Percentiles rank a stretch among this genome's conserved stretches.
Evolutionary conservation across 2,329 filamentous ascomycete genomes (phyloP).

Genomic region (Sporothrix euskadiensis): DNA sequence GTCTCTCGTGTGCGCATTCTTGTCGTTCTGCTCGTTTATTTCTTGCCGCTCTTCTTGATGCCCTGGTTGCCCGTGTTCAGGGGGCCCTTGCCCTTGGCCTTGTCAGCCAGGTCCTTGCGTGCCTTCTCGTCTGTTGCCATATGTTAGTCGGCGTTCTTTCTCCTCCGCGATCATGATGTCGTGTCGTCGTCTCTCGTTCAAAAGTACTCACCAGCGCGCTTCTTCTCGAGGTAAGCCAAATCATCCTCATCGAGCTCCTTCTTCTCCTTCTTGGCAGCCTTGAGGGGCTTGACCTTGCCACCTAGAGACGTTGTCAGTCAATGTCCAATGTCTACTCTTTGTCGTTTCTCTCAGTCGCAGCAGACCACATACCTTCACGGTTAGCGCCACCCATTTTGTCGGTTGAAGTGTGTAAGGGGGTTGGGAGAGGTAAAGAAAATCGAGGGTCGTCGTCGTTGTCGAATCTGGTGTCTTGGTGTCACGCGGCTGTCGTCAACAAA

Average conservation of each 20-base stretch:
- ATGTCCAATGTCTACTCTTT: no score
- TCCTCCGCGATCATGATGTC: neutral
- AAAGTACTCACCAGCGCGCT: constrained; percentile 71
- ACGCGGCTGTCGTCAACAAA: constrained; percentile 9
- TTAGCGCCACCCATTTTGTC: constrained; percentile 64
- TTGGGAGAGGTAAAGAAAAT: neutral
- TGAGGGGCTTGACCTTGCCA: constrained; percentile 82
- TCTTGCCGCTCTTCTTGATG: constrained; percentile 99
- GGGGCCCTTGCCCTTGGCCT: constrained; percentile 84
- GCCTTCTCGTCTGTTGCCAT: constrained; percentile 69
- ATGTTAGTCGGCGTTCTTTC: neutral
- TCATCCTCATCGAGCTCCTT: constrained; percentile 89
- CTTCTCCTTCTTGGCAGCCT: constrained; percentile 81
- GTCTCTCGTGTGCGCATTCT: neutral
- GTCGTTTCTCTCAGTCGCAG: neutral
- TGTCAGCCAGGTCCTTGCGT: constrained; percentile 78
- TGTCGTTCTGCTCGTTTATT: constrained; percentile 45
- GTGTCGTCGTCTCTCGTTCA: neutral
- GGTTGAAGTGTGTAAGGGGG: neutral
- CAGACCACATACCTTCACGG: constrained; percentile 57
- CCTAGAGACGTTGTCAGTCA: constrained; percentile 50
- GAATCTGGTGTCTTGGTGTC: neutral
- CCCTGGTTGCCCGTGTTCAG: constrained; percentile 80
- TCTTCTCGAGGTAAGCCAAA: constrained; percentile 77
- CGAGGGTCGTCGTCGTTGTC: neutral